These are phyloP conservation scores for Scheffersomyces insectosa DNA, from an alignment of 1,139 yeast genomes.

Conservation along the genomic window DNA sequence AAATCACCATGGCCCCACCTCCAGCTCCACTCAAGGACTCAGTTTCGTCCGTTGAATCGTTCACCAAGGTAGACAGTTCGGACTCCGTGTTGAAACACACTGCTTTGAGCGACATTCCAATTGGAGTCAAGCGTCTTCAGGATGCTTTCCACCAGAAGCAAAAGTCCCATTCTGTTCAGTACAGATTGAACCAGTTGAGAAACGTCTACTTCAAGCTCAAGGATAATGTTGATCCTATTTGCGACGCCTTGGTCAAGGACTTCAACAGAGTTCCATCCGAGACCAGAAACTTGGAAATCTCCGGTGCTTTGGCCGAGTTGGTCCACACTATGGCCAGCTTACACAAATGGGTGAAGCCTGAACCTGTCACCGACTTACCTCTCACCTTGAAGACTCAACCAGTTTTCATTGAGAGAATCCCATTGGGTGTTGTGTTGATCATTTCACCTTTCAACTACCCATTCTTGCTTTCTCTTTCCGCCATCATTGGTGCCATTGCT, in stretches of 20 bases:
- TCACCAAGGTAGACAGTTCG: neutral
- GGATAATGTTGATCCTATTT: constrained; percentile 58
- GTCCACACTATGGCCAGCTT: constrained; percentile 60
- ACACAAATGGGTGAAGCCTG: constrained; percentile 62
- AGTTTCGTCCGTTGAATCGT: neutral
- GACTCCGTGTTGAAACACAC: constrained; percentile 38
- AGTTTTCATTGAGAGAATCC: constrained; percentile 60
- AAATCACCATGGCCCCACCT: neutral
- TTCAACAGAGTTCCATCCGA: constrained; percentile 66
- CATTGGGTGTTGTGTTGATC: constrained; percentile 75
- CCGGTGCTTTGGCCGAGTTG: constrained; percentile 55
- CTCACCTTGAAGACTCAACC: constrained; percentile 46
- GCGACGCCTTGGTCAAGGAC: constrained; percentile 64
- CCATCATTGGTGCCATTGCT: constrained; percentile 80
- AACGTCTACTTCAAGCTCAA: constrained; percentile 64
- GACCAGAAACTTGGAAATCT: constrained; percentile 58
- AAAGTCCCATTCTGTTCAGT: constrained; percentile 56
- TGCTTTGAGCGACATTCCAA: constrained; percentile 50
- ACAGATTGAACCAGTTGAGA: constrained; percentile 63
- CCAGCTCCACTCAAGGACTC: neutral
- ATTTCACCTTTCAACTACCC: constrained; percentile 93
- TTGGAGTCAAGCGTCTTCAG: constrained; percentile 43
- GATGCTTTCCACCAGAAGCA: constrained; percentile 46
- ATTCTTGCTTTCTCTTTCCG: constrained; percentile 58
- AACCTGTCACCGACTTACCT: constrained; percentile 46